Evolutionary conservation across 2,329 filamentous ascomycete species (phyloP), one percentile per base, ranked within the genome.

Genomic region (Sclerotinia spermophila): DNA sequence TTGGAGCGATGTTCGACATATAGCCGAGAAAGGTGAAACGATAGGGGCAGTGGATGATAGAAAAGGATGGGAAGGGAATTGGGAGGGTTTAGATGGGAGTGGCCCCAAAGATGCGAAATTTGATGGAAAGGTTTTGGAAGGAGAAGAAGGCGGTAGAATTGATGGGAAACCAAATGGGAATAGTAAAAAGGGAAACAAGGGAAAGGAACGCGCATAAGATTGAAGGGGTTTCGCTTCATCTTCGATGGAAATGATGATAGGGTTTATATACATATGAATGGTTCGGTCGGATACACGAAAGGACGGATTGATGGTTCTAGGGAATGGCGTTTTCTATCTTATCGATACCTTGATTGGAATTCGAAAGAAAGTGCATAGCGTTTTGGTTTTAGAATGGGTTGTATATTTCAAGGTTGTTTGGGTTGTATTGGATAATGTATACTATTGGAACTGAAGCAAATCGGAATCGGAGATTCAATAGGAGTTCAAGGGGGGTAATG

Each of bases 1-100:
- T 79, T 97, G 95, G 90, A 94, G 91, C 78, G 92, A 97, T 78
- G 87, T 93, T 73, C 92, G 89, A 79, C 86, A 86, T 24, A 89
- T 93, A 81, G 86, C 90, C 0, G 83, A 81, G 73, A 78, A 80
- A 44, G 83, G 84, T 19, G 78, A 82, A 40, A 78, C 77, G 1
- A 76, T 75, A 68, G 77, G 76, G 3, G 78, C 77, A 13, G 75
- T 78, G 19, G 78, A 78, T 65, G 69, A 75, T 33, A 42, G 60
- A 19, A 73, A 78, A 67, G 77, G 78, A 11, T 79, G 78, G 78
- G 74, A 73, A 27, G 71, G 73, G 17, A 64, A 71, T 6, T 80
- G 77, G 77, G 70, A 72, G 48, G 78, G 77, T 1, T 58, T 79
- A 33, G 79, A 79, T 72, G 59, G 68, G 27, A 78, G 76, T 70